Conservation (phyloP, 1,284 basidiomycete species). For the Puccinia sorghi region DNA sequence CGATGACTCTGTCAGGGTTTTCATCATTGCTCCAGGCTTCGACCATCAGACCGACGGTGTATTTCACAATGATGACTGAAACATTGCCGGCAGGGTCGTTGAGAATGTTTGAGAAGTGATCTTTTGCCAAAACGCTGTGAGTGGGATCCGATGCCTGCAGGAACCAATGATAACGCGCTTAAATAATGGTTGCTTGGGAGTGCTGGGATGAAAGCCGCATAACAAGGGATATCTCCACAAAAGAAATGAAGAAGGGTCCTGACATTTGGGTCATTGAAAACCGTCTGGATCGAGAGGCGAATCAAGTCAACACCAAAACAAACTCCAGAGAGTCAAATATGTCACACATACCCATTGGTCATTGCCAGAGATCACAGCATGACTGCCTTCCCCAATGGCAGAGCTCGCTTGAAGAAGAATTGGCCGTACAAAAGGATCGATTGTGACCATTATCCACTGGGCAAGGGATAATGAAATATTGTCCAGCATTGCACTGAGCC, state of each 20-base stretch:
- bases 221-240: background rate
- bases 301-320: background rate
- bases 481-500: conserved; percentile 28
- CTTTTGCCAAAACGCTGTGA: conserved; percentile 57
- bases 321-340: background rate
- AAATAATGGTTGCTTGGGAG: background rate
- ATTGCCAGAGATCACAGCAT: conserved; percentile 41
- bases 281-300: conserved; percentile 1
- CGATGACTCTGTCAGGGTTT: conserved; percentile 64
- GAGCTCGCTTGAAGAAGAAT: conserved; percentile 44
- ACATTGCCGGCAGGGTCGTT: conserved; percentile 59
- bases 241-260: background rate
- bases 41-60: conserved; percentile 68
- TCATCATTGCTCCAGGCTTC: conserved; percentile 69
- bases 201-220: background rate
- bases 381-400: conserved; percentile 44
- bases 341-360: conserved; percentile 41
- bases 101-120: conserved; percentile 58
- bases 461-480: conserved; percentile 40
- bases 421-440: conserved; percentile 42
- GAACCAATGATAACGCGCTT: background rate
- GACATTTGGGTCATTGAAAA: conserved; percentile 45
- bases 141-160: conserved; percentile 56
- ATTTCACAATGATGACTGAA: conserved; percentile 62
- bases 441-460: conserved; percentile 45